Base-by-base conservation (phyloP, 2,329 filamentous ascomycete genomes). In the Shiraia bambusicola region DNA sequence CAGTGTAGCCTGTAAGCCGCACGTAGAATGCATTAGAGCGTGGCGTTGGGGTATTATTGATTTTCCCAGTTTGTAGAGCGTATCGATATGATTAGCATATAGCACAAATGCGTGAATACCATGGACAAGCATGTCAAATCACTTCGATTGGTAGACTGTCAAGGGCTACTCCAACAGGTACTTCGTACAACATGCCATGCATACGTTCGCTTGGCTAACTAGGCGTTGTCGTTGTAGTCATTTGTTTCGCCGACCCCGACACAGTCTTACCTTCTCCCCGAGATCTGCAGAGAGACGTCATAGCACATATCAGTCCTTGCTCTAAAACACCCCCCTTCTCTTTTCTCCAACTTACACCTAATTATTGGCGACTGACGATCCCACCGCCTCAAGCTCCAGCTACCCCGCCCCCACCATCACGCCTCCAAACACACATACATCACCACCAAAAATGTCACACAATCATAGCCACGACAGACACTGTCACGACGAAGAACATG, bases 401-500 rank as follows among this genome's bases (percentile, higher is more conserved):
- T 63, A 64, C 64, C 63, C 62, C 61, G 49, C 60, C 55, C 56
- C 55, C 56, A 42, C 58, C 47, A 50, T 37, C 17, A 34, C 42
- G 34, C 16, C 29, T 29, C 25, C 43, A 28, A 33, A 28, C 42
- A 34, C 36, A 52, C 37, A 37, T 9, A 39, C 40, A 38, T 40
- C 40, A 30, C 46, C 39, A 45, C 42, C 39, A 42, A 33, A 49
- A 55, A 67, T 62, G 63, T 64, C 61, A 19, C 58, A 67, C 44
- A 42, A 50, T 43, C 49, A 56, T 37, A 43, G 36, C 5, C 51
- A 56, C 36, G 84, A 82, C 29, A 87, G 96, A 73, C 90, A 96
- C 73, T 52, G 45, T 39, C 45, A 47, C 33, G 36, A 37, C 29
- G 45, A 43, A 28, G 30, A 41, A 15, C 45, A 43, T 19, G 40